Conservation (phyloP, 768 basidiomycete genomes). For the Suillus fuscotomentosus region DNA sequence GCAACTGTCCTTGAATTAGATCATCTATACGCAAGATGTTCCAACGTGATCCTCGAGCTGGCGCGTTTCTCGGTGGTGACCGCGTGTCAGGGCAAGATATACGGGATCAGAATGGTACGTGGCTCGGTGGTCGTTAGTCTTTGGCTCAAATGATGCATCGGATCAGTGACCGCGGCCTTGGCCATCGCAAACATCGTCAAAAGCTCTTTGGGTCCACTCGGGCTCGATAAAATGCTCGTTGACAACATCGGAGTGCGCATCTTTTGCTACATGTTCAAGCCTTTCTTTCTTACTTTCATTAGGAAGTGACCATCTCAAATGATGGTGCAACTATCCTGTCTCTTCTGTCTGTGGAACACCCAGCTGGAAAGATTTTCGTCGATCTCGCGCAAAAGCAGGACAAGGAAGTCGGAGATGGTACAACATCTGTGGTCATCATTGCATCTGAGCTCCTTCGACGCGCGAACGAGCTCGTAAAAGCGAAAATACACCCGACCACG, state of each 20-base stretch:
- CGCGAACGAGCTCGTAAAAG: slow-evolving; percentile 96
- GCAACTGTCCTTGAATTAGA: not conserved
- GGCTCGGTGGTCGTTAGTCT: not conserved
- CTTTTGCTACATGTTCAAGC: not conserved
- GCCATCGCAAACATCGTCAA: slow-evolving; percentile 98
- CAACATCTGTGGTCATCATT: slow-evolving; percentile 96
- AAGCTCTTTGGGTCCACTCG: slow-evolving; percentile 92
- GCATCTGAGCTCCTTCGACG: slow-evolving; percentile 96
- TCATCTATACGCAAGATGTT: slow-evolving; percentile 50
- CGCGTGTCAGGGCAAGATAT: slow-evolving; percentile 94
- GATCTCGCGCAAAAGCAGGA: slow-evolving; percentile 99
- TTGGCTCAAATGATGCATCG: slow-evolving; percentile 7
- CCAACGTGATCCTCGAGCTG: slow-evolving; percentile 89
- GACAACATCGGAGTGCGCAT: slow-evolving; percentile 90
- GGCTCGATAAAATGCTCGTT: slow-evolving; percentile 96
- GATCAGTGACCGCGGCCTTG: slow-evolving; percentile 86
- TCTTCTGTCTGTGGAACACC: slow-evolving; percentile 91
- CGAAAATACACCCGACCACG: slow-evolving; percentile 98
- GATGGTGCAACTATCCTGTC: slow-evolving; percentile 99
- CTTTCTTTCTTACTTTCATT: slow-evolving; percentile 14
- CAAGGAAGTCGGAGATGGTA: slow-evolving; percentile 99
- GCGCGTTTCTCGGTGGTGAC: slow-evolving; percentile 92
- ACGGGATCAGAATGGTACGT: slow-evolving; percentile 90
- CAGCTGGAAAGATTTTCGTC: slow-evolving; percentile 95
- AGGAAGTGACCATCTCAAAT: slow-evolving; percentile 99